Evolutionary conservation across 75 land plant genomes (phyloP), one percentile per base, ranked within the genome.

Genomic region (Cunninghamia lanceolata): DNA sequence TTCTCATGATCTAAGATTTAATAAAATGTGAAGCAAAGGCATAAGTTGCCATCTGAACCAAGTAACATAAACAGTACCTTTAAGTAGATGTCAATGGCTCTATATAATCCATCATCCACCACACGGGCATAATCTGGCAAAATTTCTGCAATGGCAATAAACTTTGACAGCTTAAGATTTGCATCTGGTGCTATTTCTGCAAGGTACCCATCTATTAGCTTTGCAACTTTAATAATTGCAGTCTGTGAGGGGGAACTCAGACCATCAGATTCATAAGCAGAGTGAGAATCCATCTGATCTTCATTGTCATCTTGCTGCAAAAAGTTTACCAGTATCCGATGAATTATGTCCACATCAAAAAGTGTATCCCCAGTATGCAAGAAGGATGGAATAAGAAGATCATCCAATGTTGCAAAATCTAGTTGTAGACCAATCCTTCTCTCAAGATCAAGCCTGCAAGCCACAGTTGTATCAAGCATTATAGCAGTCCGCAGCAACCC

Each of bases 141-240:
- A 82, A 88, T 53, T 56, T 96, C 96, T 30, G 93, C 95, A 52
- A 96, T 85, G 35, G 84, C 89, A 83, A 93, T 88, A 88, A 96
- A 96, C 87, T 95, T 96, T 38, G 87, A 79, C 13, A 96, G 92
- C 83, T 93, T 94, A 86, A 96, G 96, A 56, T 94, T 94, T 76
- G 96, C 88, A 90, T 96, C 97, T 25, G 97, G 94, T 13, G 97
- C 97, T 85, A 96, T 93, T 85, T 96, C 97, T 76, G 97, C 96
- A 75, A 96, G 93, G 86, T 94, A 96, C 71, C 87, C 91, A 85
- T 96, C 97, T 19, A 96, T 89, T 30, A 96, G 84, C 80, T 89
- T 94, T 46, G 95, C 78, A 75, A 96, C 97, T 87, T 93, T 96
- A 15, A 91, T 82, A 43, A 96, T 46, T 39, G 95, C 94, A 88